phyloP scores from a whole-genome alignment of 805 yeast genomes.

The Candida boleticola region DNA sequence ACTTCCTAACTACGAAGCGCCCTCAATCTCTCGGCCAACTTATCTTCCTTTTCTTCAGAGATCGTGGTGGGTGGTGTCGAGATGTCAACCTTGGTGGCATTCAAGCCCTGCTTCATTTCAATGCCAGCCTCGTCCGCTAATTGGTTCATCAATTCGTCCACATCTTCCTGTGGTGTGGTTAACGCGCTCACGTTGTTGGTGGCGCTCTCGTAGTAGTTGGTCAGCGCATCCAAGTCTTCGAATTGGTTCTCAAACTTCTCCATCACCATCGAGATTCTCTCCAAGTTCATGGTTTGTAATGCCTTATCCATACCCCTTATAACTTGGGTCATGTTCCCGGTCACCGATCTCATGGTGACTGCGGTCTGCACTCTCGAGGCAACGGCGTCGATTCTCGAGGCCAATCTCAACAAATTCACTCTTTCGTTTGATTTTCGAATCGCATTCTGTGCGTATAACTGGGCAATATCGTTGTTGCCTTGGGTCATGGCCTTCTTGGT shows the following conservation, averaged over 20 bases:
- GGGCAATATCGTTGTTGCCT: slow-evolving; percentile 90
- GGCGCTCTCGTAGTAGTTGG: slow-evolving; percentile 89
- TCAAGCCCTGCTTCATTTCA: slow-evolving; percentile 82
- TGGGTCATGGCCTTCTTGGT: slow-evolving; percentile 83
- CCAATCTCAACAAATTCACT: slow-evolving; percentile 72
- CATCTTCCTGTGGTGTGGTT: slow-evolving; percentile 92
- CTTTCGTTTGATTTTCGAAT: slow-evolving; percentile 88
- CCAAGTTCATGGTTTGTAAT: slow-evolving; percentile 91
- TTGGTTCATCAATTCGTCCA: slow-evolving; percentile 82
- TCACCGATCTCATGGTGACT: slow-evolving; percentile 93
- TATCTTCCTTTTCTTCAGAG: slow-evolving; percentile 78
- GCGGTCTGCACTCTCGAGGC: slow-evolving; percentile 97
- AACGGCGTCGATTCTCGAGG: slow-evolving; percentile 92
- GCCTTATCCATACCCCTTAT: slow-evolving; percentile 97
- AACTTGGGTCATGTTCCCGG: slow-evolving; percentile 90
- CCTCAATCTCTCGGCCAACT: slow-evolving; percentile 80
- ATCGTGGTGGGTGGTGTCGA: slow-evolving; percentile 34
- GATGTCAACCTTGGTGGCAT: slow-evolving; percentile 56
- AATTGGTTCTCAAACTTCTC: slow-evolving; percentile 95
- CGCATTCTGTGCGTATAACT: slow-evolving; percentile 92
- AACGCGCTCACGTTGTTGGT: slow-evolving; percentile 86
- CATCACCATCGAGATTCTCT: slow-evolving; percentile 90
- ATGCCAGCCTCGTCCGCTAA: slow-evolving; percentile 98
- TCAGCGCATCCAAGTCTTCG: slow-evolving; percentile 91
- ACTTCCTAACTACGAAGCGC: slow-evolving; percentile 48